A percentile compares a stretch with the other conserved stretches of the same genome.
phyloP scores from a whole-genome alignment of 768 basidiomycete species.

The Trametes maxima region DNA sequence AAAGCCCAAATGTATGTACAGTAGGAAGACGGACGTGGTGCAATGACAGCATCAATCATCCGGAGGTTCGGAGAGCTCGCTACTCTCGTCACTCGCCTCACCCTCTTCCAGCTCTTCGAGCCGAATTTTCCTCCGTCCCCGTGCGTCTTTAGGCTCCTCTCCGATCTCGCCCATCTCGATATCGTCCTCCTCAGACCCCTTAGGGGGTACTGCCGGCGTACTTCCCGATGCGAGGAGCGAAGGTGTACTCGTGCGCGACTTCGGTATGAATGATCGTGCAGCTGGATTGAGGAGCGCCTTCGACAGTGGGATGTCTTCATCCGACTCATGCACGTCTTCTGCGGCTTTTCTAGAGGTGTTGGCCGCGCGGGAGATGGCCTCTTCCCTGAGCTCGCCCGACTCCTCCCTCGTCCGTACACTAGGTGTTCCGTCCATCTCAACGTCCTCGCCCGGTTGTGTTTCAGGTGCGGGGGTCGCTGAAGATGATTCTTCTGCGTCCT shows the following conservation, averaged over 20 bases:
- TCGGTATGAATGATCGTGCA: constrained; percentile 38
- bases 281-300: constrained; percentile 36
- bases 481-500: constrained; percentile 46
- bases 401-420: constrained; percentile 25
- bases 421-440: constrained; percentile 26
- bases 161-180: constrained; percentile 94
- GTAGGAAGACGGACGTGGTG: constrained; percentile 8
- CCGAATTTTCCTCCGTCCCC: constrained; percentile 51
- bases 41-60: constrained; percentile 42
- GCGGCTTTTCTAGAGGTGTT: constrained; percentile 43
- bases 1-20: constrained; percentile 12
- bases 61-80: constrained; percentile 75
- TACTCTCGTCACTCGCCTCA: constrained; percentile 81
- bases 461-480: constrained; percentile 56
- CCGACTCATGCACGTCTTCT: constrained; percentile 47
- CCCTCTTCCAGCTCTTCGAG: constrained; percentile 85
- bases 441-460: constrained; percentile 28
- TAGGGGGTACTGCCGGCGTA: constrained; percentile 22
- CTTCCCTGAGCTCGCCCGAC: constrained; percentile 29
- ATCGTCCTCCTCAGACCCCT: constrained; percentile 69
- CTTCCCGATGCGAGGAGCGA: constrained; percentile 5
- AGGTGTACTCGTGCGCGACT: constrained; percentile 35
- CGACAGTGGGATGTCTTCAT: constrained; percentile 38
- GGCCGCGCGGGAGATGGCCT: constrained; percentile 28
- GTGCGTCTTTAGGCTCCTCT: constrained; percentile 59